Evolutionary conservation across 306 rosid species (phyloP).

Genomic region (Vigna radiata): DNA sequence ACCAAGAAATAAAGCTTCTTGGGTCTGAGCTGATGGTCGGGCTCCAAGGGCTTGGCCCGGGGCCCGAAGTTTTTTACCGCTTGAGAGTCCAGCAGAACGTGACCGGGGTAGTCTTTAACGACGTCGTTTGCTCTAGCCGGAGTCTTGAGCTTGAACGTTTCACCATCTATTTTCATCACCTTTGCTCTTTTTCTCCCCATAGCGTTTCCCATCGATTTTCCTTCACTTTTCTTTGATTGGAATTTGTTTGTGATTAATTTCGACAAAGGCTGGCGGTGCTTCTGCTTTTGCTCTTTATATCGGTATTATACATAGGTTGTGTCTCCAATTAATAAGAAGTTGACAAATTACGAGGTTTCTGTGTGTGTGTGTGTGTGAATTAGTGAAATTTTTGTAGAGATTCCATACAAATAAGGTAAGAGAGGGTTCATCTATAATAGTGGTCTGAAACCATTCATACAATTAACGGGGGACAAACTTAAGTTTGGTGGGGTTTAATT

Average conservation of each 20-base stretch:
- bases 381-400: constrained; percentile 44
- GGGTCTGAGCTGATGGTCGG: constrained; percentile 62
- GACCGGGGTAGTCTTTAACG: constrained; percentile 65
- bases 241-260: neutral
- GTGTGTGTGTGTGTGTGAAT: constrained; percentile 44
- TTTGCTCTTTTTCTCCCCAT: constrained; percentile 68
- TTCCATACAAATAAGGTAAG: constrained; percentile 21
- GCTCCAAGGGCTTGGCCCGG: constrained; percentile 75
- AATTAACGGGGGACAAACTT: constrained; percentile 1
- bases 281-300: constrained; percentile 32
- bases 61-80: constrained; percentile 67
- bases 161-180: constrained; percentile 84
- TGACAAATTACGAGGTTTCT: constrained; percentile 30
- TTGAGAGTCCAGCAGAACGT: constrained; percentile 65
- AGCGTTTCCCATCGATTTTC: constrained; percentile 69
- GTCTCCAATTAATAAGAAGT: neutral
- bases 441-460: constrained; percentile 38
- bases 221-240: neutral
- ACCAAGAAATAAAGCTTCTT: constrained; percentile 67
- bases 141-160: constrained; percentile 66
- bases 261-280: neutral
- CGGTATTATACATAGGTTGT: neutral
- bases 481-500: constrained; percentile 31
- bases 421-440: constrained; percentile 2
- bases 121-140: constrained; percentile 68